Base-by-base conservation (phyloP, 345 rosid genomes). In the Arabidopsis arenosa region DNA sequence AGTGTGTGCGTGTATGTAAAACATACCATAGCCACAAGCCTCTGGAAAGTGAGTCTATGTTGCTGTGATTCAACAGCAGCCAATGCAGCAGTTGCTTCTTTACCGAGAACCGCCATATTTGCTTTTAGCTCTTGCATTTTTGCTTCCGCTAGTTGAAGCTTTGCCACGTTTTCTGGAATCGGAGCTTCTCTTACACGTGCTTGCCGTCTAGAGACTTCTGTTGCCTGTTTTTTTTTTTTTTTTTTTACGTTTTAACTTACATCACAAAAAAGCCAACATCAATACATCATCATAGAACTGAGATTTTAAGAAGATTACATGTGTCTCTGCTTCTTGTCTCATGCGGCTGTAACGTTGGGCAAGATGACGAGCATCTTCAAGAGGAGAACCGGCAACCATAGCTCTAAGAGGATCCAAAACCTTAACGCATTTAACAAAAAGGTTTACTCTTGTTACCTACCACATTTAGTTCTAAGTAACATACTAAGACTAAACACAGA, bases 321-420 rank as follows among this genome's bases (percentile, higher is more conserved):
- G 91, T 21, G 84, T 28, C 85, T 94, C 97, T 45, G 98, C 98
- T 82, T 94, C 98, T 85, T 92, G 97, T 79, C 97, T 90, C 99
- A 95, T 92, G 60, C 97, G 93, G 78, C 96, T 92, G 73, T 94
- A 94, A 66, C 96, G 97, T 82, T 94, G 98, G 67, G 98, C 97
- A 35, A 94, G 91, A 88, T 89, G 97, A 35, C 98, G 97, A 41
- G 97, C 97, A 76, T 92, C 99, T 83, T 92, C 97, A 64, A 92
- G 74, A 65, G 93, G 93, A 80, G 92, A 48, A 68, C 96, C 93
- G 6, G 39, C 73, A 18, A 80, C 74, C 96, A 92, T 95, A 82
- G 99, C 91, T 80, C 97, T 92, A 70, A 92, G 76, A 61, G 99
- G 97, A 84, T 95, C 99, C 78, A 92, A 82, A 55, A 94, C 84